These are phyloP conservation scores for Fraxinus sp. DNA, from an alignment of 305 asterid species.

Conservation along the genomic window DNA sequence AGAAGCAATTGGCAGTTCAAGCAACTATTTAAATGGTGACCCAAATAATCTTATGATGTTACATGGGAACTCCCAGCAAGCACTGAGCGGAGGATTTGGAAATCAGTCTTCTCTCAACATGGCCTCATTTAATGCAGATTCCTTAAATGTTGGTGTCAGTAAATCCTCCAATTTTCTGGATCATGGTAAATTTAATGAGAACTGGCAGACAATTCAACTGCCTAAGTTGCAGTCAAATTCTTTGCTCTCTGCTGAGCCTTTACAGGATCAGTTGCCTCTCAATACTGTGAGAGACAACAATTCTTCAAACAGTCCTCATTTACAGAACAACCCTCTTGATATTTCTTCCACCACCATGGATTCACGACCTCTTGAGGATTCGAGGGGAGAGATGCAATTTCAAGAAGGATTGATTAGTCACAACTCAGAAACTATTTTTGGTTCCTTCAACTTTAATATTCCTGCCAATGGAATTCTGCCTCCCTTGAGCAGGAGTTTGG, in stretches of 20 bases:
- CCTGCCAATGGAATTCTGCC: constrained; percentile 33
- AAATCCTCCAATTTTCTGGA: constrained; percentile 50
- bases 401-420: constrained; percentile 47
- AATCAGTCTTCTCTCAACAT: constrained; percentile 41
- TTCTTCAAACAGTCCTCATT: constrained; percentile 35
- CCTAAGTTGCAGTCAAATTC: constrained; percentile 43
- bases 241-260: constrained; percentile 41
- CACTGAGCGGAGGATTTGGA: constrained; percentile 36
- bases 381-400: constrained; percentile 44
- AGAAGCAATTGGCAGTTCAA: constrained; percentile 34
- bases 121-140: constrained; percentile 45
- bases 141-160: constrained; percentile 35
- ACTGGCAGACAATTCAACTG: constrained; percentile 42
- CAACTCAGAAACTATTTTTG: constrained; percentile 30
- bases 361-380: constrained; percentile 43
- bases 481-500: constrained; percentile 36
- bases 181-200: constrained; percentile 46
- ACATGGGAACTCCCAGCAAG: constrained; percentile 31
- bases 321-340: constrained; percentile 34
- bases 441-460: constrained; percentile 34
- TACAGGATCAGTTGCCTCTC: constrained; percentile 42
- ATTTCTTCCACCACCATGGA: constrained; percentile 31
- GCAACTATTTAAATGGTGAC: constrained; percentile 27
- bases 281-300: constrained; percentile 34
- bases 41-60: constrained; percentile 30